phyloP scores from a whole-genome alignment of 2,329 filamentous ascomycete species.

The Arthrobotrys musiformis region DNA sequence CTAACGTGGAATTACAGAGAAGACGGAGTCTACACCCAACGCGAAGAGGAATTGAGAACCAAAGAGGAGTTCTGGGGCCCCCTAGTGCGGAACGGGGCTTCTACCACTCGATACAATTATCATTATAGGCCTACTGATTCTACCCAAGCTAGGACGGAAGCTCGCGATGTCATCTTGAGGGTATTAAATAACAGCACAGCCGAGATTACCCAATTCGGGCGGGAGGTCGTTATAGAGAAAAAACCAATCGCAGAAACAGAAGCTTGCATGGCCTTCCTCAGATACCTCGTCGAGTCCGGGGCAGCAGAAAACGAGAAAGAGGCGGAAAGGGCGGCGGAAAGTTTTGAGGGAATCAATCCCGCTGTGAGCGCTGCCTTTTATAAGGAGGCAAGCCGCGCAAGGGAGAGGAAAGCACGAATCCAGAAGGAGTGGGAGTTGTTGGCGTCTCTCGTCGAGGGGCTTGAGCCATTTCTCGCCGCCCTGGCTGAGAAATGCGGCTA shows the following conservation, averaged over 20 bases:
- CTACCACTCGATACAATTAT: not conserved
- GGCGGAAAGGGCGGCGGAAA: not conserved
- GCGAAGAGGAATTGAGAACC: not conserved
- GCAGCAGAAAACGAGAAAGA: not conserved
- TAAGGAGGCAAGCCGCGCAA: not conserved
- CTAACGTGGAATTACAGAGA: too few relatives aligned
- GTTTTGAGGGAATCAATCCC: not conserved
- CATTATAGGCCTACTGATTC: too few relatives aligned
- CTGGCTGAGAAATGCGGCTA: not conserved
- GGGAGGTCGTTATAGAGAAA: not conserved
- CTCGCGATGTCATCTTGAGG: not conserved
- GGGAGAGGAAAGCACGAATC: not conserved
- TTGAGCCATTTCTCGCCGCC: not conserved
- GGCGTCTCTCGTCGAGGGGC: not conserved
- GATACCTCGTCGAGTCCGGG: not conserved
- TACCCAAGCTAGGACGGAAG: not conserved
- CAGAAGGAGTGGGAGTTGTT: not conserved
- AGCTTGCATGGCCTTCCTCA: not conserved
- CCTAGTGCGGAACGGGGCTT: not conserved
- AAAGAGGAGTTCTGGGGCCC: not conserved
- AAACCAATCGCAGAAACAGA: not conserved
- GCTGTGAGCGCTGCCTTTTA: not conserved
- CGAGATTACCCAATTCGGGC: not conserved
- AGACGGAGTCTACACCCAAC: too few relatives aligned
- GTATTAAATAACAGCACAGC: not conserved